These are phyloP conservation scores for Aspergillus persii DNA, from an alignment of 2,329 filamentous ascomycete genomes.

Conservation along the genomic window DNA sequence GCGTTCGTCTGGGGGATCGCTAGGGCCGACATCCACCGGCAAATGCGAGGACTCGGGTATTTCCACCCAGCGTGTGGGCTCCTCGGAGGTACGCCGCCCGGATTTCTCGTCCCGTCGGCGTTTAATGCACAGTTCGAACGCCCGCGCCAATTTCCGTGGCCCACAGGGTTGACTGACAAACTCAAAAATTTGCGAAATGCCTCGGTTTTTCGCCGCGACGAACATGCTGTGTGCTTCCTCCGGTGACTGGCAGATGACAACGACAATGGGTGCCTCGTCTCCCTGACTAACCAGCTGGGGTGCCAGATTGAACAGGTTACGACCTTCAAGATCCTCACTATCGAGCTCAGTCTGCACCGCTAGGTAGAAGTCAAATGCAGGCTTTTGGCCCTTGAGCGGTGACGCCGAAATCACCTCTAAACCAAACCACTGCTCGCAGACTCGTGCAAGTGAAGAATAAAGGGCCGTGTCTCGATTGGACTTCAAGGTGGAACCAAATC, in stretches of 20 bases:
- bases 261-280: slow-evolving; percentile 19
- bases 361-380: slow-evolving; percentile 21
- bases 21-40: slow-evolving; percentile 16
- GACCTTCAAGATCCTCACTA: slow-evolving; percentile 12
- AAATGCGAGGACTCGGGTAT: slow-evolving; percentile 20
- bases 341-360: slow-evolving; percentile 26
- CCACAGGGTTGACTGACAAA: slow-evolving; percentile 37
- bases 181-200: slow-evolving; percentile 22
- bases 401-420: slow-evolving; percentile 12
- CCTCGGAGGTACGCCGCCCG: slow-evolving; percentile 3
- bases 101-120: slow-evolving; percentile 9
- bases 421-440: slow-evolving; percentile 23
- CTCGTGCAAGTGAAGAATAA: slow-evolving; percentile 17
- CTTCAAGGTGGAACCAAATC: slow-evolving; percentile 15
- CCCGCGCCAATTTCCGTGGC: slow-evolving; percentile 33
- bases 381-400: neutral
- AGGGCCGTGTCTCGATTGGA: slow-evolving; percentile 16
- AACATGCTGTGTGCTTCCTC: slow-evolving; percentile 21
- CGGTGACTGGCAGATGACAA: slow-evolving; percentile 29
- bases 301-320: slow-evolving; percentile 11
- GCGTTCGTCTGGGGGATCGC: slow-evolving; percentile 16
- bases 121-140: slow-evolving; percentile 25
- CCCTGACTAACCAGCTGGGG: neutral
- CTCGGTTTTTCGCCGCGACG: slow-evolving; percentile 6
- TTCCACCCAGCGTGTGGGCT: slow-evolving; percentile 21